These are phyloP conservation scores for Pseudocercospora crystallina DNA, from an alignment of 2,329 filamentous ascomycete genomes.

Conservation along the genomic window DNA sequence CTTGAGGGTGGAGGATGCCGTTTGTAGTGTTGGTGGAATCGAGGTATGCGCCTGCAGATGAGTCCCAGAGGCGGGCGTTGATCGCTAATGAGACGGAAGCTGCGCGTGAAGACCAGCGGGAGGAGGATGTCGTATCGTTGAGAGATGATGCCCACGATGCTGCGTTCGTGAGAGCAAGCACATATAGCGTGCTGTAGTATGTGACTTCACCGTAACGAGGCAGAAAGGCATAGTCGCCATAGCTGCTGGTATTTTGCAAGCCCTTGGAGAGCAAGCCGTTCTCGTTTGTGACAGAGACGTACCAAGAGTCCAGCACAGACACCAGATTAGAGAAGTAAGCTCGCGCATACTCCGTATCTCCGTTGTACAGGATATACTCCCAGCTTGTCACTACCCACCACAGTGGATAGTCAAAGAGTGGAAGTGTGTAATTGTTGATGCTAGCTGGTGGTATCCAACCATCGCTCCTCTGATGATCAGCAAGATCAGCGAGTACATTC, in stretches of 20 bases:
- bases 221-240: neutral
- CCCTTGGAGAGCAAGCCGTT: neutral
- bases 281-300: neutral
- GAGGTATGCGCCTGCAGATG: neutral
- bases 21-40: neutral
- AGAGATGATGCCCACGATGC: neutral
- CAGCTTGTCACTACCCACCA: neutral
- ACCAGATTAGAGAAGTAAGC: neutral
- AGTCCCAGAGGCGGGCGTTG: neutral
- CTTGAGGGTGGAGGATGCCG: neutral
- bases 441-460: too few species aligned
- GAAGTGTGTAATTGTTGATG: neutral
- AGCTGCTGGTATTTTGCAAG: neutral
- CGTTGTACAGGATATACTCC: neutral
- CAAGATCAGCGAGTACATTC: too few species aligned
- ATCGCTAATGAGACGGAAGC: neutral
- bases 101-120: neutral
- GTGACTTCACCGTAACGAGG: neutral
- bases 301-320: neutral
- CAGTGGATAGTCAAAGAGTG: neutral
- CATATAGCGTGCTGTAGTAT: conserved; percentile 1
- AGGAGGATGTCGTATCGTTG: neutral
- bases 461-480: too few species aligned
- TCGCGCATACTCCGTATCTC: neutral
- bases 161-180: neutral